Evolutionary conservation across 129 eudicot species (phyloP), one percentile per base, ranked within the genome.

Genomic region (Flaveria trinervia): DNA sequence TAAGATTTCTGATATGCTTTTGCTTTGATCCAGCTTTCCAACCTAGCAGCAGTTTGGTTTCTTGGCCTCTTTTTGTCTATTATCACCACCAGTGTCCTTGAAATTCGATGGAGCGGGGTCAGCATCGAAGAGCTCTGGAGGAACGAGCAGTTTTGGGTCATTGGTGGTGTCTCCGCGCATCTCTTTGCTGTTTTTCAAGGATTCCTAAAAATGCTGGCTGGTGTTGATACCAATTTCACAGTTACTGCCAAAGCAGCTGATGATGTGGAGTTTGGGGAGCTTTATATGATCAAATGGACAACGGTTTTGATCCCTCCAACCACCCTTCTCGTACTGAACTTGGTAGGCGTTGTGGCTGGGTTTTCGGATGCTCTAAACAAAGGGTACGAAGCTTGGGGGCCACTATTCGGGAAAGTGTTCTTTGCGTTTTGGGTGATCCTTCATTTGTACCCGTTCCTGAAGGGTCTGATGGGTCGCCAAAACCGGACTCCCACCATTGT

Each of bases 111-210:
- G 99, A 95, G 97, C 44, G 97, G 99, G 16, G 96, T 95, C 9
- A 85, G 97, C 85, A 87, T 95, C 16, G 99, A 95, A 78, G 99
- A 87, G 16, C 84, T 84, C 45, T 95, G 99, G 99, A 88, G 99
- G 60, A 95, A 95, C 75, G 99, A 95, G 92, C 99, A 95, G 75
- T 95, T 95, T 60, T 95, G 99, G 99, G 99, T 95, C 17, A 95
- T 95, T 4, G 99, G 99, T 62, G 99, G 99, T 57, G 99, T 95
- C 49, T 95, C 99, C 0, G 99, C 99, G 61, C 99, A 95, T 80
- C 88, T 95, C 39, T 95, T 95, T 48, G 99, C 99, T 13, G 99
- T 95, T 16, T 95, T 95, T 82, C 99, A 95, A 82, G 99, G 99
- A 39, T 85, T 95, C 68, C 89, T 95, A 4, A 95, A 95, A 74